A percentile compares a stretch with the other conserved stretches of the same genome.
phyloP scores from a whole-genome alignment of 495 filamentous ascomycete species.

The Tuber calosporum region DNA sequence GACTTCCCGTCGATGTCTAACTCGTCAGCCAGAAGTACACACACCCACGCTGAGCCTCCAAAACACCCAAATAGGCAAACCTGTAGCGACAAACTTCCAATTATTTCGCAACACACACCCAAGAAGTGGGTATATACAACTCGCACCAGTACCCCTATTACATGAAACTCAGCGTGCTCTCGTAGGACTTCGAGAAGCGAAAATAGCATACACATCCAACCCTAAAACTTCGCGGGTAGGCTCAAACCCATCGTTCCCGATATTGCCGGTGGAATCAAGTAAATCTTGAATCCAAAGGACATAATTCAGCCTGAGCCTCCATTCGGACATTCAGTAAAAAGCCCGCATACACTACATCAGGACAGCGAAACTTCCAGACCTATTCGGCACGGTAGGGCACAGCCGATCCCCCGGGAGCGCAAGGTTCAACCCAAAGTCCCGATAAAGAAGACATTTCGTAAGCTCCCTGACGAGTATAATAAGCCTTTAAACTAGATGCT shows the following conservation, averaged over 20 bases:
- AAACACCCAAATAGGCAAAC: not conserved
- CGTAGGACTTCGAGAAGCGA: not conserved
- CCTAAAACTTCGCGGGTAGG: conserved; percentile 45
- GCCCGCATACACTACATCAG: not conserved
- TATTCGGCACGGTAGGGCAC: conserved; percentile 68
- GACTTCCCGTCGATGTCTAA: conserved; percentile 69
- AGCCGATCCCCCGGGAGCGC: conserved; percentile 49
- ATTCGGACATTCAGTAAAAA: not conserved
- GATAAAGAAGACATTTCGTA: conserved; percentile 67
- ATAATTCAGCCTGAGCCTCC: conserved; percentile 58
- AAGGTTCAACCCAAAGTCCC: conserved; percentile 66
- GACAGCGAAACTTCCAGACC: conserved; percentile 8
- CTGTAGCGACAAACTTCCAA: conserved; percentile 68
- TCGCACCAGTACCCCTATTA: conserved; percentile 68
- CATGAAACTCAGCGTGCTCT: not conserved
- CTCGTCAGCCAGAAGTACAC: not conserved
- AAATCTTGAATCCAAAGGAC: conserved; percentile 83
- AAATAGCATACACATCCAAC: conserved; percentile 57
- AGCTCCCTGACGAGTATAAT: conserved; percentile 47
- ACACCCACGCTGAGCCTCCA: not conserved
- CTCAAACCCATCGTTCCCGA: conserved; percentile 46
- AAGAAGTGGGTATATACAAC: conserved; percentile 82
- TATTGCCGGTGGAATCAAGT: conserved; percentile 61
- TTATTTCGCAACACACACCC: conserved; percentile 58
- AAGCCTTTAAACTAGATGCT: not conserved